Evolutionary conservation across 208 protist genomes (phyloP).

Genomic region (Vickermania ingenoplastis): DNA sequence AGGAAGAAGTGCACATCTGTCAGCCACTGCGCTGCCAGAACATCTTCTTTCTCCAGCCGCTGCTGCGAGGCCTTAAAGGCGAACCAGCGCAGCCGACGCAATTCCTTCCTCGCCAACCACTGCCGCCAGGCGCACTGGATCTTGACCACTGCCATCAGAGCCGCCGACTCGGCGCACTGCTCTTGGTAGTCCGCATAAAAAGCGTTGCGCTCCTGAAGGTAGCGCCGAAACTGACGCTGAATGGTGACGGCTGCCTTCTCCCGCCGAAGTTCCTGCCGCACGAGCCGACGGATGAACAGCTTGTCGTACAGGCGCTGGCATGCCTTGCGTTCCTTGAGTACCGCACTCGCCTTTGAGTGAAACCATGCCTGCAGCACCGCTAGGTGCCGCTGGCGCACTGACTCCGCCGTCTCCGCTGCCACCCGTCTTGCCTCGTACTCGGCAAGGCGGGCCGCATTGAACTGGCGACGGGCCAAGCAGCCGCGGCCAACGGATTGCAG

Average conservation of each 20-base stretch:
- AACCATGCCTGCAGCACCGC: constrained; percentile 5
- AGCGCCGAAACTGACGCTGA: constrained; percentile 28
- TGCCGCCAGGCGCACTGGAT: constrained; percentile 41
- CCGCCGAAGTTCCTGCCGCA: constrained; percentile 19
- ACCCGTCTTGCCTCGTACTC: constrained; percentile 5
- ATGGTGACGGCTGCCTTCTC: constrained; percentile 34
- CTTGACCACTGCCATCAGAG: constrained; percentile 9
- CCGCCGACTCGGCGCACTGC: constrained; percentile 10
- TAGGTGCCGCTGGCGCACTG: not conserved
- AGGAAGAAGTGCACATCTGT: constrained; percentile 14
- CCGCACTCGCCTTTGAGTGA: constrained; percentile 3
- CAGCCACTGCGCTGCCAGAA: constrained; percentile 13
- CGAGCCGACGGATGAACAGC: constrained; percentile 16
- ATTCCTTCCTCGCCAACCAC: constrained; percentile 13
- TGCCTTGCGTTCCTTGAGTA: constrained; percentile 2
- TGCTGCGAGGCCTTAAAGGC: constrained; percentile 9
- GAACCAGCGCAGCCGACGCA: constrained; percentile 5
- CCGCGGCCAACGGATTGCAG: constrained; percentile 35
- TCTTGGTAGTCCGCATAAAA: not conserved
- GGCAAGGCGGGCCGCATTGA: constrained; percentile 1
- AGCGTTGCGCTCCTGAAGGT: constrained; percentile 7
- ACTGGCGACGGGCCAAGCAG: constrained; percentile 9
- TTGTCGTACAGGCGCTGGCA: constrained; percentile 21
- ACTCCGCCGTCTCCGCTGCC: constrained; percentile 6
- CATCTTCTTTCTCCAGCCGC: constrained; percentile 32